Evolutionary conservation across 495 filamentous ascomycete genomes (phyloP).

Genomic region (Gamarada debralockiae): DNA sequence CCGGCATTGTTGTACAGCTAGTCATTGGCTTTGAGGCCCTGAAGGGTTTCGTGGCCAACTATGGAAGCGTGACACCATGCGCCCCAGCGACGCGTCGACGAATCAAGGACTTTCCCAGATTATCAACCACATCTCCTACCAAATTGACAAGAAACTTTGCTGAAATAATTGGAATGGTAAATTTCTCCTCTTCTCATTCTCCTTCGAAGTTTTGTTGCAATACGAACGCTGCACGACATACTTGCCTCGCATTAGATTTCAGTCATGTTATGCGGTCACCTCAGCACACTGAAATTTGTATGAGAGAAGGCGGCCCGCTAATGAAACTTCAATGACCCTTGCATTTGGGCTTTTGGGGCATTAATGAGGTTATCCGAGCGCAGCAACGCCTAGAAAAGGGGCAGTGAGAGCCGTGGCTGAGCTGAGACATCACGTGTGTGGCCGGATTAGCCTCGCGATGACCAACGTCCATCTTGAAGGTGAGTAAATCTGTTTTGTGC

Average conservation of each 20-base stretch:
- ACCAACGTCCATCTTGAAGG: neutral
- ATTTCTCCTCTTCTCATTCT: neutral
- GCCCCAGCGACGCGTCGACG: neutral
- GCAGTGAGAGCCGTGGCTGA: neutral
- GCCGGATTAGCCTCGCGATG: neutral
- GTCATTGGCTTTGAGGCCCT: neutral
- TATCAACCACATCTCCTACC: neutral
- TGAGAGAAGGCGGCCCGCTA: slow-evolving; percentile 22
- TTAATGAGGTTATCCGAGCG: neutral
- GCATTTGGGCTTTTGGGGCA: slow-evolving; percentile 1
- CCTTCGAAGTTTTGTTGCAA: slow-evolving; percentile 10
- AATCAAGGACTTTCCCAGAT: neutral
- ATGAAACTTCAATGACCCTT: slow-evolving; percentile 11
- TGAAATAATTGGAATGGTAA: neutral
- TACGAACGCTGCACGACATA: slow-evolving; percentile 20
- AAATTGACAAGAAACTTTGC: neutral
- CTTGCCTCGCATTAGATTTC: slow-evolving; percentile 18
- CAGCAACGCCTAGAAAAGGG: neutral
- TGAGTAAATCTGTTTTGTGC: neutral
- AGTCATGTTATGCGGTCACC: slow-evolving; percentile 24
- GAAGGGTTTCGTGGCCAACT: no score
- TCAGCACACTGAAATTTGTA: slow-evolving; percentile 21
- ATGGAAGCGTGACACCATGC: no score
- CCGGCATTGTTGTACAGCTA: neutral
- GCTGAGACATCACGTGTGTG: neutral